phyloP scores from a whole-genome alignment of 768 basidiomycete species.

The Boletus patriciae region DNA sequence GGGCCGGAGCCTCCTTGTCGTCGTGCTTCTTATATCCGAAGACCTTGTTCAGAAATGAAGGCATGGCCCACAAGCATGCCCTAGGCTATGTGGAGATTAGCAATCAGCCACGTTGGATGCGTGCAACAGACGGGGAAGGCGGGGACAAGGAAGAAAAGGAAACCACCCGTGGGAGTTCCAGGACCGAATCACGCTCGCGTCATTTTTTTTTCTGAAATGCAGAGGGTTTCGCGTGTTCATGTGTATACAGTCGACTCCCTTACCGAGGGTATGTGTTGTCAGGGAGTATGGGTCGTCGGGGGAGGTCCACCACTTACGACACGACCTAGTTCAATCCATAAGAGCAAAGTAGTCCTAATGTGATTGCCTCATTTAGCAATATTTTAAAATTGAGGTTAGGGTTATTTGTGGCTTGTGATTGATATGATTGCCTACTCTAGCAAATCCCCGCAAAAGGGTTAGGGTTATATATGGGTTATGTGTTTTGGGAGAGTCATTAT shows the following conservation, averaged over 20 bases:
- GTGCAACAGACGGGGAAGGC: slow-evolving; percentile 4
- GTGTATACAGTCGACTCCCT: neutral
- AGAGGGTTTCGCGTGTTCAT: neutral
- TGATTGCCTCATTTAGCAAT: too few species aligned
- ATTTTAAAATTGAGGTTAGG: too few species aligned
- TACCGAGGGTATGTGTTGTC: too few species aligned
- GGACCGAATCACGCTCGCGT: neutral
- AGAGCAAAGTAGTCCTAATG: too few species aligned
- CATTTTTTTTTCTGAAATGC: neutral
- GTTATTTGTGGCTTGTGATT: too few species aligned
- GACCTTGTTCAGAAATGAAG: slow-evolving; percentile 76
- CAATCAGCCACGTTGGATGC: neutral
- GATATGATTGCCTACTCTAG: too few species aligned
- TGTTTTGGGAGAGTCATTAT: too few species aligned
- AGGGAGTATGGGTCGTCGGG: too few species aligned
- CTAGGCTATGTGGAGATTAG: slow-evolving; percentile 11
- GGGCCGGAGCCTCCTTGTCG: slow-evolving; percentile 43
- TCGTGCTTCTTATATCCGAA: slow-evolving; percentile 72
- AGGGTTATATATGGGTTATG: too few species aligned
- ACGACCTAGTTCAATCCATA: too few species aligned
- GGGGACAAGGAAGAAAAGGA: neutral
- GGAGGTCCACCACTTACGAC: too few species aligned
- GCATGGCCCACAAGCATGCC: slow-evolving; percentile 37
- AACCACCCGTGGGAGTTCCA: slow-evolving; percentile 16
- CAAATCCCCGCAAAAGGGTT: too few species aligned